phyloP scores from a whole-genome alignment of 1,284 basidiomycete species.

The Athelia psychrophila region DNA sequence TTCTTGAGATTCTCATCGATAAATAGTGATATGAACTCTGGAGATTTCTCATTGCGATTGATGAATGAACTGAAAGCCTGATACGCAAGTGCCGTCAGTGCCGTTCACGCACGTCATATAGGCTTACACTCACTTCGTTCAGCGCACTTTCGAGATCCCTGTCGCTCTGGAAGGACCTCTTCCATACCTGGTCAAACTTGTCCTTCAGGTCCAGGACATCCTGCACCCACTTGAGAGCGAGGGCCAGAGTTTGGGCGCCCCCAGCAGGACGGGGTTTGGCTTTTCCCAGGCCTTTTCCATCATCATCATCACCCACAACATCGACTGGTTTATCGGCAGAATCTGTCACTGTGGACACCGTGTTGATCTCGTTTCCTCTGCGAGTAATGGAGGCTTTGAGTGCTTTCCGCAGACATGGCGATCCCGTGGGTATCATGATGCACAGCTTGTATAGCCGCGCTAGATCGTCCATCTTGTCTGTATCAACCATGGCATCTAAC shows the following conservation, averaged over 20 bases:
- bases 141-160: conserved; percentile 81
- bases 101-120: not conserved
- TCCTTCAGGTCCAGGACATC: conserved; percentile 91
- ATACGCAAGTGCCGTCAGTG: conserved; percentile 4
- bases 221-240: conserved; percentile 93
- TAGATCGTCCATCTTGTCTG: conserved; percentile 77
- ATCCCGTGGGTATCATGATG: conserved; percentile 67
- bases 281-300: conserved; percentile 50
- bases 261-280: conserved; percentile 49
- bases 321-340: conserved; percentile 29
- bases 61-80: conserved; percentile 94
- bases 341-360: conserved; percentile 39
- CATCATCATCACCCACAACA: conserved; percentile 37
- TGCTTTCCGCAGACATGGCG: conserved; percentile 62
- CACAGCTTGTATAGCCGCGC: conserved; percentile 82
- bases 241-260: conserved; percentile 43
- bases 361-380: conserved; percentile 83
- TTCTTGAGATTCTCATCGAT: conserved; percentile 97
- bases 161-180: conserved; percentile 70
- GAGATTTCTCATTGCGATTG: conserved; percentile 84
- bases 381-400: conserved; percentile 76
- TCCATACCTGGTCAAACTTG: conserved; percentile 82
- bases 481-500: conserved; percentile 85
- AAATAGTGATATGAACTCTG: conserved; percentile 96
- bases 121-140: conserved; percentile 67